phyloP scores from a whole-genome alignment of 1,284 basidiomycete genomes.

The Meira nashicola region DNA sequence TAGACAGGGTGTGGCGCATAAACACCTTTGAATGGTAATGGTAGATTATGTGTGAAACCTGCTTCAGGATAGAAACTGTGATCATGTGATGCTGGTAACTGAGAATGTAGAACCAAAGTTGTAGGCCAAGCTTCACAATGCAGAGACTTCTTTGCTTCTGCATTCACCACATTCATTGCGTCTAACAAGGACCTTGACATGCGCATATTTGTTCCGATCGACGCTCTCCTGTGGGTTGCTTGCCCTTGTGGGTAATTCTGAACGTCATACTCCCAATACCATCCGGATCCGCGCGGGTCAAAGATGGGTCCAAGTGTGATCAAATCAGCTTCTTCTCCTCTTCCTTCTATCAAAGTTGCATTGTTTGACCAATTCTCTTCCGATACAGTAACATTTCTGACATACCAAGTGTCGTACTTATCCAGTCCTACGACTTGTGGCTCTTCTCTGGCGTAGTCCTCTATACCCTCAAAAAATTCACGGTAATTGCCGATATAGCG shows the following conservation, averaged over 20 bases:
- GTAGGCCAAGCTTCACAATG: slow-evolving; percentile 53
- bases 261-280: slow-evolving; percentile 53
- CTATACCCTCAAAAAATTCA: slow-evolving; percentile 49
- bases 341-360: slow-evolving; percentile 25
- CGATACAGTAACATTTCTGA: slow-evolving; percentile 43
- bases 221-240: slow-evolving; percentile 46
- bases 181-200: slow-evolving; percentile 49
- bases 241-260: slow-evolving; percentile 50
- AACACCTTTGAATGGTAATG: slow-evolving; percentile 52
- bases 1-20: slow-evolving; percentile 52
- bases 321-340: slow-evolving; percentile 49
- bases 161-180: slow-evolving; percentile 53
- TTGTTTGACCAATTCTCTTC: slow-evolving; percentile 48
- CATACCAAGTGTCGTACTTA: slow-evolving; percentile 53
- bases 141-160: slow-evolving; percentile 51
- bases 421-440: slow-evolving; percentile 47
- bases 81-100: slow-evolving; percentile 43
- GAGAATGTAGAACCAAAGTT: slow-evolving; percentile 51
- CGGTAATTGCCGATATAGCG: slow-evolving; percentile 52
- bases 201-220: slow-evolving; percentile 53
- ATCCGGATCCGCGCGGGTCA: slow-evolving; percentile 51
- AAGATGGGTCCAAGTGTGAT: slow-evolving; percentile 53
- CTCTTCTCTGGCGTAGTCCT: slow-evolving; percentile 46
- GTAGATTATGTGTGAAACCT: slow-evolving; percentile 50
- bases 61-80: slow-evolving; percentile 51